Percentiles rank a stretch among this genome's conserved stretches.
Conservation (phyloP, 192 early-diverging fungal species). For the Powellomyces hirtus region DNA sequence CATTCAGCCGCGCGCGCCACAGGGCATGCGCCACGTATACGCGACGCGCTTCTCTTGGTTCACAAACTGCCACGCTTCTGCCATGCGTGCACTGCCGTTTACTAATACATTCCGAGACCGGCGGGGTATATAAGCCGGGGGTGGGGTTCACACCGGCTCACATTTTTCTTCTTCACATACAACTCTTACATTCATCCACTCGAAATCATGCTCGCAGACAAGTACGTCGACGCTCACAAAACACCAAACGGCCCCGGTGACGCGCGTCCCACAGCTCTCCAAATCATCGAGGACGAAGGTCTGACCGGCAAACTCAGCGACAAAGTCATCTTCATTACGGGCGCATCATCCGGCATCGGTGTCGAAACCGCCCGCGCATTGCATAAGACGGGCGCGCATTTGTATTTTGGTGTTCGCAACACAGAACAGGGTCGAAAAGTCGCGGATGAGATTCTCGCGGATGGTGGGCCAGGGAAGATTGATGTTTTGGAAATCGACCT, state of each 20-base stretch:
- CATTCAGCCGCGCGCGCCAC: too few relatives aligned
- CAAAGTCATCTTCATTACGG: constrained; percentile 30
- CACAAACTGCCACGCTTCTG: too few relatives aligned
- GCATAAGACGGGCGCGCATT: background rate
- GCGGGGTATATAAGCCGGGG: too few relatives aligned
- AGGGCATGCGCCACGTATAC: too few relatives aligned
- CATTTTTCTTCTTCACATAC: too few relatives aligned
- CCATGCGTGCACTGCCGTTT: too few relatives aligned
- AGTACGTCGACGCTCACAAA: background rate
- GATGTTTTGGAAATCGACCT: constrained; percentile 33
- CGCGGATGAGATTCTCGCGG: constrained; percentile 17
- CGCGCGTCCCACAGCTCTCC: background rate
- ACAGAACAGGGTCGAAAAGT: constrained; percentile 20
- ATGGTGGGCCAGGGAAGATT: background rate
- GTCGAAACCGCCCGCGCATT: background rate
- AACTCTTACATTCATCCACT: too few relatives aligned
- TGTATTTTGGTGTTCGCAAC: background rate
- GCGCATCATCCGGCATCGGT: background rate
- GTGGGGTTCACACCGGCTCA: too few relatives aligned
- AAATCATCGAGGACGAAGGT: background rate
- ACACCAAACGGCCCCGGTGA: background rate
- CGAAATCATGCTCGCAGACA: too few relatives aligned
- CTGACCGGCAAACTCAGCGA: background rate
- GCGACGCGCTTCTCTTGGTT: too few relatives aligned
- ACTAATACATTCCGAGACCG: too few relatives aligned